Conservation (phyloP, 805 yeast genomes). For the Spathaspora gorwiae region DNA sequence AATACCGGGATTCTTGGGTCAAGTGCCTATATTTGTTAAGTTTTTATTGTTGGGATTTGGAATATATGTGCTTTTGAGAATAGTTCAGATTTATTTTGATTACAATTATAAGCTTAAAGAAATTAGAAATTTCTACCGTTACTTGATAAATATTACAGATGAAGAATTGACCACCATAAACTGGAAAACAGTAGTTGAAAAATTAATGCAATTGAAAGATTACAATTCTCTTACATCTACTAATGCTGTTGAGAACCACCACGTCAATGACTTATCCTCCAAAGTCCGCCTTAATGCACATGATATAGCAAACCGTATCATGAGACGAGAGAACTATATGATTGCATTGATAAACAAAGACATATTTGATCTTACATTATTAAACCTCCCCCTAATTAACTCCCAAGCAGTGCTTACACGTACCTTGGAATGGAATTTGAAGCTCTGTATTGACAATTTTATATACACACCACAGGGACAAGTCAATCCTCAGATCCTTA, state of each 20-base stretch:
- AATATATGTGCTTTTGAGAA: conserved; percentile 47
- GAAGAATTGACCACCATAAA: conserved; percentile 84
- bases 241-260: conserved; percentile 18
- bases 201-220: conserved; percentile 69
- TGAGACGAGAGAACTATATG: conserved; percentile 92
- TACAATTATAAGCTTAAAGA: conserved; percentile 61
- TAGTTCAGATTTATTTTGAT: conserved; percentile 55
- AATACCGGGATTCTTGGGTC: conserved; percentile 41
- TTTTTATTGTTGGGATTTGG: conserved; percentile 60
- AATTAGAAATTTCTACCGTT: conserved; percentile 68
- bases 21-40: conserved; percentile 44
- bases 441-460: conserved; percentile 80
- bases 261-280: conserved; percentile 53
- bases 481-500: conserved; percentile 63
- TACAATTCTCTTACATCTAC: conserved; percentile 67
- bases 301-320: conserved; percentile 89
- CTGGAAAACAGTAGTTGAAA: conserved; percentile 82
- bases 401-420: conserved; percentile 56
- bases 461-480: conserved; percentile 83
- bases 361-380: conserved; percentile 59
- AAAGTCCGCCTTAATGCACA: conserved; percentile 83
- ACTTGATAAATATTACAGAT: conserved; percentile 69
- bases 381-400: conserved; percentile 11
- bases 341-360: conserved; percentile 84
- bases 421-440: conserved; percentile 92